Conservation (phyloP, 352 stramenopile genomes). For the Pythium apleroticum region DNA sequence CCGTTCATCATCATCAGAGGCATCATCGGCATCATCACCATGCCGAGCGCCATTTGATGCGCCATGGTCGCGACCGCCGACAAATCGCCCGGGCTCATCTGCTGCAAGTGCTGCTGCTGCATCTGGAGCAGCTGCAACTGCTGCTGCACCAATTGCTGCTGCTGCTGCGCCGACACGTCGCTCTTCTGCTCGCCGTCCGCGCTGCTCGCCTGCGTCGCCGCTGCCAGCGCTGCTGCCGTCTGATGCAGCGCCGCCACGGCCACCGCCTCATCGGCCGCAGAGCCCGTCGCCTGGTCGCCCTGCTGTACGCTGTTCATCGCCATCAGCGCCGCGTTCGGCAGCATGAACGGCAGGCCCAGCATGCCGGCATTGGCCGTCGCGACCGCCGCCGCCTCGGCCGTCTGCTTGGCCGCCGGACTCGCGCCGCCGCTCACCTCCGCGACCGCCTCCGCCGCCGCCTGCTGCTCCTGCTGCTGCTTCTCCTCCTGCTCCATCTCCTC, state of each 20-base stretch:
- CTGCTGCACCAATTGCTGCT: slow-evolving; percentile 62
- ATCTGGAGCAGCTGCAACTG: slow-evolving; percentile 63
- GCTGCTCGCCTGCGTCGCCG: slow-evolving; percentile 2
- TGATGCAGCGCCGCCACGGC: slow-evolving; percentile 15
- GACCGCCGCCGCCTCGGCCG: background rate
- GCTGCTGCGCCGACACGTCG: slow-evolving; percentile 44
- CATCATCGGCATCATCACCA: slow-evolving; percentile 81
- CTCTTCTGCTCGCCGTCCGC: slow-evolving; percentile 8
- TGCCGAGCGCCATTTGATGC: slow-evolving; percentile 63
- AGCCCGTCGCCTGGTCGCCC: slow-evolving; percentile 7
- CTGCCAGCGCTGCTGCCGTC: slow-evolving; percentile 18
- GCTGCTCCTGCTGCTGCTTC: background rate
- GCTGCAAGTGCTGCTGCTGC: slow-evolving; percentile 51
- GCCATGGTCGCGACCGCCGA: slow-evolving; percentile 47
- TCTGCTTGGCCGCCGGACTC: background rate
- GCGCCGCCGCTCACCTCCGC: background rate
- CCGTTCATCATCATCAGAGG: slow-evolving; percentile 70
- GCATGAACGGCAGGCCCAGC: slow-evolving; percentile 31
- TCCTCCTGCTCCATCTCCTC: slow-evolving; percentile 21
- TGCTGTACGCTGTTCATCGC: slow-evolving; percentile 31
- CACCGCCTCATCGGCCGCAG: slow-evolving; percentile 8
- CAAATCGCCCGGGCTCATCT: slow-evolving; percentile 54
- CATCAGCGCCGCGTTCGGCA: slow-evolving; percentile 27
- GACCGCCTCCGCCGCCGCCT: background rate
- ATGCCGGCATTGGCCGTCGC: slow-evolving; percentile 19